Evolutionary conservation across 2,329 filamentous ascomycete genomes (phyloP), one percentile per base, ranked within the genome.

Genomic region (Dryadomyces quercivorus): DNA sequence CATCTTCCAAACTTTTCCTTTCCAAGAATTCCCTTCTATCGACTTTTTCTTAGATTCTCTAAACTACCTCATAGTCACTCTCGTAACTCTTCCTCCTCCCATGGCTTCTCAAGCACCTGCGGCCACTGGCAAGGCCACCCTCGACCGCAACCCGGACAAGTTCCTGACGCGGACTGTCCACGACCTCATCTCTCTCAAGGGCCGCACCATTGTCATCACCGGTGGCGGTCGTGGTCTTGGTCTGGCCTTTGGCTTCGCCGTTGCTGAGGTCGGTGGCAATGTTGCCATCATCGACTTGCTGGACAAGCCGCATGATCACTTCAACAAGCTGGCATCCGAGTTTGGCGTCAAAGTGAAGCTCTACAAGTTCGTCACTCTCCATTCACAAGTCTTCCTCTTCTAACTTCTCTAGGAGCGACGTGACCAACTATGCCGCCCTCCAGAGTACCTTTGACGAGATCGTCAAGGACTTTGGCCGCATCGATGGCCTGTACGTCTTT

Each of bases 141-240:
- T 31, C 26, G 26, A 31, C 43, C 13, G 21, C 22, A 53, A 20
- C 43, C 40, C 44, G 73, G 31, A 15, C 20, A 44, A 44, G 38
- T 44, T 43, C 38, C 36, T 50, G 15, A 40, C 38, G 20, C 45
- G 46, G 10, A 44, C 52, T 1, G 52, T 49, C 10, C 52, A 31
- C 5, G 50, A 26, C 13, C 20, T 51, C 18, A 50, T 56, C 18
- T 52, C 38, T 1, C 49, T 56, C 44, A 54, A 48, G 36, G 48
- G 44, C 26, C 44, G 43, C 13, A 54, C 52, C 3, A 42, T 46
- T 22, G 49, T 48, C 22, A 95, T 46, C 18, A 55, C 56, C 75
- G 96, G 3, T 18, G 53, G 45, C 10, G 49, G 36, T 12, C 51
- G 51, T 12, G 54, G 52, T 15, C 44, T 57, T 12, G 56, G 53